Base-by-base conservation (phyloP, 2,329 filamentous ascomycete genomes). In the Alternaria triticina region DNA sequence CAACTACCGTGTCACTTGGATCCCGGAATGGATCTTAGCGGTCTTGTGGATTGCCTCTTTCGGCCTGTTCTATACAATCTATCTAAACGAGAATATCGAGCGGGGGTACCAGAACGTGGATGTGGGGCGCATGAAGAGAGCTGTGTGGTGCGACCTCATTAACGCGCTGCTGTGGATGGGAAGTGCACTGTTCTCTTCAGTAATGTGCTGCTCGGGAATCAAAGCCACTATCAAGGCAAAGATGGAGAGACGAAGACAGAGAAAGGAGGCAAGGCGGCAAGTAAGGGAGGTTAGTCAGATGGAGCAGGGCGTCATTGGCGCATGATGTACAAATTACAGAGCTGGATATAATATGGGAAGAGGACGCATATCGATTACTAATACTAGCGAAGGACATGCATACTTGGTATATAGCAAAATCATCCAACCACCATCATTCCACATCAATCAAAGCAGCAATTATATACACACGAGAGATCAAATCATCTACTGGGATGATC, bases 21-120 rank as follows among this genome's bases (percentile, higher is more conserved):
- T 69, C 2, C 61, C 71, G 11, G 71, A 74, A 45, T 75, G 67
- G 62, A 51, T 58, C 6, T 40, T 74, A 8, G 59, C 57, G 17
- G 50, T 74, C 2, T 62, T 73, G 15, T 75, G 71, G 68, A 65
- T 75, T 23, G 70, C 69, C 2, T 63, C 70, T 36, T 74, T 74
- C 22, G 70, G 58, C 5, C 54, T 67, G 5, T 73, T 73, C 52
- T 72, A 70, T 23, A 11, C 54, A 13, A 65, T 63, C 11, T 74
- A 71, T 45, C 9, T 66, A 1, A 28, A 15, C 13, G 54, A 45
- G 2, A 43, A 55, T 1, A 33, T 57, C 8, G 22, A 65, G 12
- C 54, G 46, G 15, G 56, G 50, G 2, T 75, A 70, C 36, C 27
- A 51, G 1, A 47, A 36, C 10, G 65, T 67, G 5, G 45, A 71